Conservation (phyloP, 805 yeast species). For the Candida ulmi region DNA sequence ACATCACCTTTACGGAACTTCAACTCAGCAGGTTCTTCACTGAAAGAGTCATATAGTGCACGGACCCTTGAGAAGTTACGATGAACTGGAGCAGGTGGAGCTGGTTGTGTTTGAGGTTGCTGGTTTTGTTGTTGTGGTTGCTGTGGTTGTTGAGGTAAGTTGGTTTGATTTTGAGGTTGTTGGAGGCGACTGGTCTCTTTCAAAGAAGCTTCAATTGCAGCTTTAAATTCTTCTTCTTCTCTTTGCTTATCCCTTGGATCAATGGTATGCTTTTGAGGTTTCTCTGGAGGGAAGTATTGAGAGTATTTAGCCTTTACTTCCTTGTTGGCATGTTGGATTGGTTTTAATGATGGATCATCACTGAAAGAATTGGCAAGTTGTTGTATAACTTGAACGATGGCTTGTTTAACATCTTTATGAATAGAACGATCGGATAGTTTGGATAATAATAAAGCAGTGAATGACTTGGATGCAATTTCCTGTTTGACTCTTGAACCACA, state of each 20-base stretch:
- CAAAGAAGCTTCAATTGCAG: slow-evolving; percentile 60
- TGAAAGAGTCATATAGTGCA: slow-evolving; percentile 76
- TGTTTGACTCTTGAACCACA: slow-evolving; percentile 67
- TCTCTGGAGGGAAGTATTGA: slow-evolving; percentile 18
- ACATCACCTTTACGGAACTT: slow-evolving; percentile 85
- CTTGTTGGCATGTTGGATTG: slow-evolving; percentile 57
- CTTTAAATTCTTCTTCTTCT: slow-evolving; percentile 78
- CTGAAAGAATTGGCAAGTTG: slow-evolving; percentile 63
- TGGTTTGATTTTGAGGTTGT: slow-evolving; percentile 11
- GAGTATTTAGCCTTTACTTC: slow-evolving; percentile 41
- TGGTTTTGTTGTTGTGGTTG: slow-evolving; percentile 13
- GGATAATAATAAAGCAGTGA: slow-evolving; percentile 41
- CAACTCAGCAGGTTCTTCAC: slow-evolving; percentile 81
- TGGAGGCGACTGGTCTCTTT: neutral
- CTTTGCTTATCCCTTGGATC: slow-evolving; percentile 32
- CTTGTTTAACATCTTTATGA: slow-evolving; percentile 62
- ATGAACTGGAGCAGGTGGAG: slow-evolving; percentile 4
- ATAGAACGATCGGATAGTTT: slow-evolving; percentile 49
- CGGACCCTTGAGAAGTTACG: slow-evolving; percentile 58
- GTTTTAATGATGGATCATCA: slow-evolving; percentile 69
- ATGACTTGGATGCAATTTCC: slow-evolving; percentile 52
- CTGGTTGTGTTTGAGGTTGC: slow-evolving; percentile 5
- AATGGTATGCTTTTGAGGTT: no score
- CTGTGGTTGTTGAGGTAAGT: slow-evolving; percentile 11
- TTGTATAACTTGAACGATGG: slow-evolving; percentile 59